phyloP scores from a whole-genome alignment of 2,329 filamentous ascomycete genomes.

The Sclerotinia spermophila region DNA sequence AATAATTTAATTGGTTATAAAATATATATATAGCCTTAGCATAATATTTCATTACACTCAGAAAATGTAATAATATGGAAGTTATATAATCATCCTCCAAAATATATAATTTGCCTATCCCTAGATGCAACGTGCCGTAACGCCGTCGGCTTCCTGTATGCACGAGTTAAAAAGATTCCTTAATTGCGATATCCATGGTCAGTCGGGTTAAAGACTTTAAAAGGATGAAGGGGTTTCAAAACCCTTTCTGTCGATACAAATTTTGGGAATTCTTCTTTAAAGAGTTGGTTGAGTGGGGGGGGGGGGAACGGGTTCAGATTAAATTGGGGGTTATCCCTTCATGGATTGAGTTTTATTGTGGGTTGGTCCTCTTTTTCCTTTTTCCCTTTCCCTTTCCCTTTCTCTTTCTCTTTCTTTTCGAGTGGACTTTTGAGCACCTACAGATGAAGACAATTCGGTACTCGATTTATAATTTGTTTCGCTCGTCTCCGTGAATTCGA shows the following conservation, averaged over 20 bases:
- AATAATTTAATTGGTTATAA: no score
- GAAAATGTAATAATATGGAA: no score
- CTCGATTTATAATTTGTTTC: slow-evolving; percentile 4
- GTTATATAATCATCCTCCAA: no score
- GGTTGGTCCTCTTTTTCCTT: no score
- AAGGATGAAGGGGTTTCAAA: slow-evolving; percentile 2
- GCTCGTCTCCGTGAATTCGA: not conserved
- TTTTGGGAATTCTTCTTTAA: not conserved
- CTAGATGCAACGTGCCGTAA: slow-evolving; percentile 10
- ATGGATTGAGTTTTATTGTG: not conserved
- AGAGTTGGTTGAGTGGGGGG: slow-evolving; percentile 4
- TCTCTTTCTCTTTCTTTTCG: no score
- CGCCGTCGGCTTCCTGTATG: slow-evolving; percentile 10
- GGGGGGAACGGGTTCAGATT: not conserved
- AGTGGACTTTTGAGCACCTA: not conserved
- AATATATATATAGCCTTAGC: no score
- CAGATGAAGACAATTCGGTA: not conserved
- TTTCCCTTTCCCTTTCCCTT: no score
- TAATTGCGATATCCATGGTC: slow-evolving; percentile 17
- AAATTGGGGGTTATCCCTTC: slow-evolving; percentile 8
- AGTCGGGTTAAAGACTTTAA: slow-evolving; percentile 8
- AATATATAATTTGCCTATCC: no score
- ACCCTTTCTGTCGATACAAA: not conserved
- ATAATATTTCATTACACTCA: no score
- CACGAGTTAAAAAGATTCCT: not conserved